A percentile compares a stretch with the other conserved stretches of the same genome.
phyloP scores from a whole-genome alignment of 2,329 filamentous ascomycete genomes.

The Cercospora sp. region DNA sequence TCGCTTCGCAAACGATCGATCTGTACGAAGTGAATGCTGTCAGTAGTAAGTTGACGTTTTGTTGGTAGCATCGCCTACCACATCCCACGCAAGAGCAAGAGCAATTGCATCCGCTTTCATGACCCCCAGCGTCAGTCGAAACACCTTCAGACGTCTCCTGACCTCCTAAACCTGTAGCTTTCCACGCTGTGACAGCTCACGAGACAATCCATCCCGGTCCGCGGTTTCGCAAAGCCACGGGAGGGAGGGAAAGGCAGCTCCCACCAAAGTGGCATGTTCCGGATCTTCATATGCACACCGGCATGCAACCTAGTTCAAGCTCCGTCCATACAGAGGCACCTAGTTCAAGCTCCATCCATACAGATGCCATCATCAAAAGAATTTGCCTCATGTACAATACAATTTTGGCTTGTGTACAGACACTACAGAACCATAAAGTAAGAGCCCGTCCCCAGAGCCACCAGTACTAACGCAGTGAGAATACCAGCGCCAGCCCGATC shows the following conservation, averaged over 20 bases:
- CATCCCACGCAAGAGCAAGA: not conserved
- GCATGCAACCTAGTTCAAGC: not conserved
- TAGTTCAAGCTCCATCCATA: not conserved
- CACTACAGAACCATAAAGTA: constrained; percentile 8
- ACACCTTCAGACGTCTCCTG: not conserved
- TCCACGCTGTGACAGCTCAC: not conserved
- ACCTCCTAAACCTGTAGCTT: not conserved
- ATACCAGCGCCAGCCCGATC: constrained; percentile 27
- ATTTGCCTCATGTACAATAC: not conserved
- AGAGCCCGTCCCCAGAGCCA: constrained; percentile 11
- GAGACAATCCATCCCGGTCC: not conserved
- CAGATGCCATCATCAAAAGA: not conserved
- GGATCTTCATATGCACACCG: not conserved
- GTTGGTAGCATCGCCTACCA: not conserved
- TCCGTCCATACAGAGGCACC: not conserved
- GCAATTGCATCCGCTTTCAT: too few species aligned
- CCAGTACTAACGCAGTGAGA: constrained; percentile 22
- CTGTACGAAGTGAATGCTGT: not conserved
- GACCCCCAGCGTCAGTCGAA: not conserved
- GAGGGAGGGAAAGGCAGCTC: not conserved
- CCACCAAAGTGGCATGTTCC: not conserved
- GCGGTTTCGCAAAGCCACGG: not conserved
- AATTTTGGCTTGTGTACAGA: not conserved
- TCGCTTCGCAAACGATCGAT: not conserved
- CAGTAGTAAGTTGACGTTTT: not conserved